Base-by-base conservation (phyloP, 495 filamentous ascomycete species). In the Podospora pseudocomata region DNA sequence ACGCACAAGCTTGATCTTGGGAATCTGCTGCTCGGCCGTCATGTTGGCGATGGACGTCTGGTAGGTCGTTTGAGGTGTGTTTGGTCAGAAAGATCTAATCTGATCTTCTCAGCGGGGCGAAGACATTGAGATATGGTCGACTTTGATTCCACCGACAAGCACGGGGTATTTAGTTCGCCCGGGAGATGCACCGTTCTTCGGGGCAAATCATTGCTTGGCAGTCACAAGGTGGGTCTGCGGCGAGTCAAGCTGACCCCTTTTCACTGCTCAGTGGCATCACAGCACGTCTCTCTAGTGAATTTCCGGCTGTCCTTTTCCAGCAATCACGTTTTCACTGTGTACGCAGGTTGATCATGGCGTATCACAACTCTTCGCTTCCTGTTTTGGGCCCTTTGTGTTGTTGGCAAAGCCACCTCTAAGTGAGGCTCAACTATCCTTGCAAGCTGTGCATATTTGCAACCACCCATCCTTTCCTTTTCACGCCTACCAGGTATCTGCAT, bases 1-100 rank as follows among this genome's bases (percentile, higher is more conserved):
- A 23, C 83, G 83, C 65, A 77, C 76, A 15, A 87, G 77, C 60
- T 75, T 77, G 68, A 87, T 80, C 76, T 84, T 83, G 53, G 59
- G 59, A 61, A 30, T 7, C 23, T 27, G 59, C 18, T 63, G 27
- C 19, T 39, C 19, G 28, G 32, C 30, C 15, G 61, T 49, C 18
- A 44, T 63, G 32, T 39, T 61, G 28, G 28, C 18, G 61, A 49
- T 32, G 4, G 5, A 39, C 2, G 6, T 3, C 1, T 39, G 4
- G 32, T 63, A 27, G 1, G 20, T 18, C 27, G 61, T 28, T 63
- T 9, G n/a, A 5, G 19, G 6, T 58, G 55, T 9, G 2, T 19
- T 20, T 19, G n/a, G 15, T 18, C 3, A 26, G 18, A 4, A 58
- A n/a, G 6, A 19, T 19, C 23, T 26, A 20, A 58, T 58, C 55